Percentiles rank a stretch among this genome's conserved stretches.
Conservation (phyloP, 2,329 filamentous ascomycete genomes). For the Exophiala lecanii-corni region DNA sequence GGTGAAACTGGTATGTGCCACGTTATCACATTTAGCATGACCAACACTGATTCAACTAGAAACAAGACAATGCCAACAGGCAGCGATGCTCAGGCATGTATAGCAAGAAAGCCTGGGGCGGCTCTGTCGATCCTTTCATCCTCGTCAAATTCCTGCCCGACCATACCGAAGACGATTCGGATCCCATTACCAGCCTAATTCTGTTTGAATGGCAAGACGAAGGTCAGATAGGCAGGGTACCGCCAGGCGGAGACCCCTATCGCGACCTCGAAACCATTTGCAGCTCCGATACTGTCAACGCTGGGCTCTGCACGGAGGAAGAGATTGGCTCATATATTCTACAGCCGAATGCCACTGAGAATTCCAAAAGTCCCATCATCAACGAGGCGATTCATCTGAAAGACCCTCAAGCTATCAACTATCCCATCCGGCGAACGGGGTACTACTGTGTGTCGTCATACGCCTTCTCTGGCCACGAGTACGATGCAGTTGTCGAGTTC, state of each 20-base stretch:
- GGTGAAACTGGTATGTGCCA: conserved; percentile 39
- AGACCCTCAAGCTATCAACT: conserved; percentile 66
- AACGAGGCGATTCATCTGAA: conserved; percentile 81
- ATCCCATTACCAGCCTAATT: conserved; percentile 75
- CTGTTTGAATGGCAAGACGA: conserved; percentile 95
- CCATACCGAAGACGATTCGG: conserved; percentile 55
- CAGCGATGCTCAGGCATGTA: conserved; percentile 95
- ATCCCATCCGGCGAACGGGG: conserved; percentile 80
- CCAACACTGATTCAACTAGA: conserved; percentile 45
- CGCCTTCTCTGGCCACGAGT: conserved; percentile 63
- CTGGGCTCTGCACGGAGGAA: conserved; percentile 68
- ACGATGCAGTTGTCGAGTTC: conserved; percentile 80
- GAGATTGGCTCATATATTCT: conserved; percentile 82
- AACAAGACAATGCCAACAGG: conserved; percentile 68
- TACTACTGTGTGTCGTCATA: conserved; percentile 92
- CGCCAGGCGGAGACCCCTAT: conserved; percentile 50
- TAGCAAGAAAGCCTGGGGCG: conserved; percentile 82
- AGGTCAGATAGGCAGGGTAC: conserved; percentile 66
- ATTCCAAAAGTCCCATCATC: conserved; percentile 66
- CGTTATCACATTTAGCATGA: too few relatives aligned
- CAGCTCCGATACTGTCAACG: conserved; percentile 63
- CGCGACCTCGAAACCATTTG: conserved; percentile 71
- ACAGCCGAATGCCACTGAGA: conserved; percentile 66
- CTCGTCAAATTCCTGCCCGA: conserved; percentile 65
- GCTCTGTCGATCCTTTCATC: conserved; percentile 83